Percentiles rank a stretch among this genome's conserved stretches.
These are phyloP conservation scores for Erodium trifolium DNA, from an alignment of 441 rosid genomes.

Conservation along the genomic window DNA sequence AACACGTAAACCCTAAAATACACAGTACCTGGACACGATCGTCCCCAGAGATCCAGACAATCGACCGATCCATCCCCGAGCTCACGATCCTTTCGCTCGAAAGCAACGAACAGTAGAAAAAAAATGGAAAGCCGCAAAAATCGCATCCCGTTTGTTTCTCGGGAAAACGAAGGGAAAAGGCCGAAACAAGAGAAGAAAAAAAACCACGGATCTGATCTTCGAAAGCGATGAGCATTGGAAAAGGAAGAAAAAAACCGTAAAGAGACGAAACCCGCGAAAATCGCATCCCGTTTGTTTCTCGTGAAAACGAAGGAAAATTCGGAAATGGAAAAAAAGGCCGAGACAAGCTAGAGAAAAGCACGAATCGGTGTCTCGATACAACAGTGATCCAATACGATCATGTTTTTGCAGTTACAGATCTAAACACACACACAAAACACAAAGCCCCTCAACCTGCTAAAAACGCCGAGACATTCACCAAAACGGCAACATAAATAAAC, in stretches of 20 bases:
- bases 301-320: constrained; percentile 1
- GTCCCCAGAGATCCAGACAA: not conserved
- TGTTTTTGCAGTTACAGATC: too few species aligned
- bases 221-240: too few species aligned
- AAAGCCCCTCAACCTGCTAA: constrained; percentile 39
- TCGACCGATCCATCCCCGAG: not conserved
- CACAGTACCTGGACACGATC: not conserved
- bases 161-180: not conserved
- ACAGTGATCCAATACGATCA: constrained; percentile 9
- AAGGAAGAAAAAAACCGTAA: too few species aligned
- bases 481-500: constrained; percentile 39
- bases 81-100: not conserved
- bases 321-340: too few species aligned
- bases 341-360: too few species aligned
- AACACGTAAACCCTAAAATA: not conserved
- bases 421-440: constrained; percentile 5
- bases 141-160: not conserved
- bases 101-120: not conserved
- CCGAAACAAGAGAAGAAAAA: not conserved
- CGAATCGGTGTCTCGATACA: not conserved
- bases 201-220: too few species aligned
- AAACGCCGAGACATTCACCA: constrained; percentile 69
- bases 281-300: constrained; percentile 1
- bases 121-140: not conserved
- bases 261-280: too few species aligned